Evolutionary conservation across 306 rosid species (phyloP).

Genomic region (Boehmeria nivea): DNA sequence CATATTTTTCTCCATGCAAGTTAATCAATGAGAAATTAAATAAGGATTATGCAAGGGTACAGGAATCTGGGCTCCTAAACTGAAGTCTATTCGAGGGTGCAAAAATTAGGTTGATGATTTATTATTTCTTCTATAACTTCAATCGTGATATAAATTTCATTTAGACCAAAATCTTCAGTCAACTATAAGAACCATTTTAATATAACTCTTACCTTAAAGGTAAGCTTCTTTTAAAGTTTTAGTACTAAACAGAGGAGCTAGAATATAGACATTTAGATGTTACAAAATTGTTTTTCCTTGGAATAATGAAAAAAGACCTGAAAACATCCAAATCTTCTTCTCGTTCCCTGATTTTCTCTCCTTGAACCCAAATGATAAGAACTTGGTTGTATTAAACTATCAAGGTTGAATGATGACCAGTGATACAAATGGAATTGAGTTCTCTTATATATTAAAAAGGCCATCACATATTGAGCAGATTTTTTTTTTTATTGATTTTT

Average conservation of each 20-base stretch:
- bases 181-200: background rate
- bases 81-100: background rate
- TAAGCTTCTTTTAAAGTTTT: background rate
- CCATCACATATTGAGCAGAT: no score
- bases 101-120: background rate
- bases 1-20: conserved; percentile 10
- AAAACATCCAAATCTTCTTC: no score
- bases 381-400: no score
- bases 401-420: no score
- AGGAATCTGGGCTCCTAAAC: background rate
- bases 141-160: no score
- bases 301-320: no score
- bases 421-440: no score
- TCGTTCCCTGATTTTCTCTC: no score
- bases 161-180: background rate
- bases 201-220: background rate
- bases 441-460: no score
- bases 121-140: background rate
- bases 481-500: background rate
- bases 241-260: background rate
- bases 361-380: no score
- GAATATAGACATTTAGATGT: background rate
- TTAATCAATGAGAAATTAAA: background rate
- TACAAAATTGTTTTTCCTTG: no score
- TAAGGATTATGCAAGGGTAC: background rate